A percentile compares a stretch with the other conserved stretches of the same genome.
Evolutionary conservation across 2,329 filamentous ascomycete genomes (phyloP).

Genomic region (Lasiodiplodia hormozganensis): DNA sequence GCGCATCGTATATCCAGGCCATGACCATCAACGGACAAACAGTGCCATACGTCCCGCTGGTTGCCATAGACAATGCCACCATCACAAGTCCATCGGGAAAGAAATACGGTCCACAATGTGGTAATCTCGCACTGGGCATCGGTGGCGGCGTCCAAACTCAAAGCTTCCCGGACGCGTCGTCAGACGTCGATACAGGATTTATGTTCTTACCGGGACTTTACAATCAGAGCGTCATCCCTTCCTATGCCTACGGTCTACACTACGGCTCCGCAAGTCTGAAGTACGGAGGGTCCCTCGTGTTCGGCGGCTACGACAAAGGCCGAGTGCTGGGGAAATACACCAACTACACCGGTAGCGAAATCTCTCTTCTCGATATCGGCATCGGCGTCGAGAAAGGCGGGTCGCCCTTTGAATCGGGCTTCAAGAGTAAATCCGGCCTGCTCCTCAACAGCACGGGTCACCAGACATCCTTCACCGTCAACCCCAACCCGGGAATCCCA

Average conservation of each 20-base stretch:
- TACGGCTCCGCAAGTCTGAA: constrained; percentile 41
- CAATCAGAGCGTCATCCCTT: constrained; percentile 34
- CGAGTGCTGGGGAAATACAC: constrained; percentile 40
- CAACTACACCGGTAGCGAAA: constrained; percentile 32
- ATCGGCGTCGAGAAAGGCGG: constrained; percentile 51
- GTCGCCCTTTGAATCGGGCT: constrained; percentile 46
- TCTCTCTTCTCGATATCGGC: constrained; percentile 49
- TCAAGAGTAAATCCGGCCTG: constrained; percentile 34
- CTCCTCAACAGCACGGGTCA: constrained; percentile 32
- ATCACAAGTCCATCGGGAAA: constrained; percentile 25
- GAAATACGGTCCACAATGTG: constrained; percentile 21
- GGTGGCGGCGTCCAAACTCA: constrained; percentile 4
- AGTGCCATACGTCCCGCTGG: constrained; percentile 13
- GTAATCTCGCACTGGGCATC: constrained; percentile 25
- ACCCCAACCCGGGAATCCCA: constrained; percentile 35
- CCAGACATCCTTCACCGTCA: constrained; percentile 22
- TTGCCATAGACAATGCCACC: constrained; percentile 8
- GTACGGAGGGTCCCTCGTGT: constrained; percentile 39
- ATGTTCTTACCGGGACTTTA: constrained; percentile 30
- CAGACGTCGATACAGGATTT: constrained; percentile 13
- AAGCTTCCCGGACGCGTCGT: background rate
- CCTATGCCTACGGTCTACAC: constrained; percentile 43
- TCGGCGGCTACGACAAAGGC: constrained; percentile 47
- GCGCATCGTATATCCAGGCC: constrained; percentile 2
- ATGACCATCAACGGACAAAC: constrained; percentile 9